Base-by-base conservation (phyloP, 148 eudicot genomes). In the Limonium bicolor region DNA sequence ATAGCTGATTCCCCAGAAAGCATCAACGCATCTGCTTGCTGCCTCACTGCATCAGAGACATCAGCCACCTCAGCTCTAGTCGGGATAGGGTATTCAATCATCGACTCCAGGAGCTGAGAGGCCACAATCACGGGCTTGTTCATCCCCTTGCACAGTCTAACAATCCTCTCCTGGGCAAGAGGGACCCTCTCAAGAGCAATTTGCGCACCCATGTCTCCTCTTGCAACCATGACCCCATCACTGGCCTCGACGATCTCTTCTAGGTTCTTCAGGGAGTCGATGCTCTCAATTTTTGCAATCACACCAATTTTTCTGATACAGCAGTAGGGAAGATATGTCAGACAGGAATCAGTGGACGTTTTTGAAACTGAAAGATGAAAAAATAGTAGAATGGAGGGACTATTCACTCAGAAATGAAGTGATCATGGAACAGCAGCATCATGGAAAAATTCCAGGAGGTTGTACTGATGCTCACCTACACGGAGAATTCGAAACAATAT, bases 61-160 rank as follows among this genome's bases (percentile, higher is more conserved):
- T 90, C 99, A 54, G 99, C 99, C 55, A 90, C 99, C 55, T 90
- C 99, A 19, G 99, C 99, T 64, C 99, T 71, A 4, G 95, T 85
- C 27, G 99, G 99, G 16, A 76, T 90, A 30, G 99, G 99, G 59
- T 77, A 81, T 52, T 85, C 95, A n/a, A 90, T 90, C 99, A 90
- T 90, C 33, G 99, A 90, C 36, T 90, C 99, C 26, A 85, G 88
- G 37, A 90, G 77, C 59, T 90, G 99, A 30, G 95, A 85, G 44
- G 95, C 99, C 44, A 90, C 99, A 46, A 90, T 81, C 22, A 85
- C 95, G 4, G 99, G 99, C 63, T 67, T 84, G 49, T 90, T 78
- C 24, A 85, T 51, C 54, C 78, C 58, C 54, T 94, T 66, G 65
- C 99, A 90, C 17, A 85, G 60, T 40, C 76, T 70, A 41, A 90